Percentiles rank a stretch among this genome's conserved stretches.
These are phyloP conservation scores for Hericium alpestre DNA, from an alignment of 768 basidiomycete species.

Conservation along the genomic window DNA sequence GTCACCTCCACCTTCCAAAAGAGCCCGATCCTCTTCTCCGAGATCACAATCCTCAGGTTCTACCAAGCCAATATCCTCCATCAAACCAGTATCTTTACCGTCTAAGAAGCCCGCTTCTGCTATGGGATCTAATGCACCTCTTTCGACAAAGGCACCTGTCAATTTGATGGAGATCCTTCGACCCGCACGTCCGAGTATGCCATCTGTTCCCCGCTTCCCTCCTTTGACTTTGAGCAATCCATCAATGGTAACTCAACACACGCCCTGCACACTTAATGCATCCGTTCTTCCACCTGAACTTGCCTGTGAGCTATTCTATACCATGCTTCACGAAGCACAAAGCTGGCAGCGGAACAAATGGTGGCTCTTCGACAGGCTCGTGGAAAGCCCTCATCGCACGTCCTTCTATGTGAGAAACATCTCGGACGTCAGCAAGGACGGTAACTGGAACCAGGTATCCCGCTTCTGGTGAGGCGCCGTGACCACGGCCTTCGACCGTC, in stretches of 20 bases:
- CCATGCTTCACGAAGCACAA: slow-evolving; percentile 51
- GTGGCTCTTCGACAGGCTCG: slow-evolving; percentile 76
- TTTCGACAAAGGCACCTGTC: slow-evolving; percentile 4
- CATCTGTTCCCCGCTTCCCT: slow-evolving; percentile 28
- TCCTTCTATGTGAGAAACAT: slow-evolving; percentile 56
- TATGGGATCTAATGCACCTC: background rate
- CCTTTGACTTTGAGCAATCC: slow-evolving; percentile 58
- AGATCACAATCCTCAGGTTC: background rate
- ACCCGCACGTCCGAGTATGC: slow-evolving; percentile 3
- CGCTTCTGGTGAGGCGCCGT: slow-evolving; percentile 49
- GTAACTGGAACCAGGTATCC: slow-evolving; percentile 61
- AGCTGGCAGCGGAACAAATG: slow-evolving; percentile 68
- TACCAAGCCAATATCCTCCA: background rate
- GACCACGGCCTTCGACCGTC: background rate
- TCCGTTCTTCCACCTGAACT: slow-evolving; percentile 64
- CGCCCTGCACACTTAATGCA: slow-evolving; percentile 65
- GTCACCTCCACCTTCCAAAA: slow-evolving; percentile 12
- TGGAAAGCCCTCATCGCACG: slow-evolving; percentile 78
- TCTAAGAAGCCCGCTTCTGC: slow-evolving; percentile 4
- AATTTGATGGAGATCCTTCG: slow-evolving; percentile 11
- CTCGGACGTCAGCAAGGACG: slow-evolving; percentile 21
- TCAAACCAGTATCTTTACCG: background rate
- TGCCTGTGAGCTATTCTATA: slow-evolving; percentile 65
- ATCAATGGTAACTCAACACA: slow-evolving; percentile 53
- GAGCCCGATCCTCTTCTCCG: background rate